These are phyloP conservation scores for Penicillium sp. DNA, from an alignment of 2,329 filamentous ascomycete species.

Conservation along the genomic window DNA sequence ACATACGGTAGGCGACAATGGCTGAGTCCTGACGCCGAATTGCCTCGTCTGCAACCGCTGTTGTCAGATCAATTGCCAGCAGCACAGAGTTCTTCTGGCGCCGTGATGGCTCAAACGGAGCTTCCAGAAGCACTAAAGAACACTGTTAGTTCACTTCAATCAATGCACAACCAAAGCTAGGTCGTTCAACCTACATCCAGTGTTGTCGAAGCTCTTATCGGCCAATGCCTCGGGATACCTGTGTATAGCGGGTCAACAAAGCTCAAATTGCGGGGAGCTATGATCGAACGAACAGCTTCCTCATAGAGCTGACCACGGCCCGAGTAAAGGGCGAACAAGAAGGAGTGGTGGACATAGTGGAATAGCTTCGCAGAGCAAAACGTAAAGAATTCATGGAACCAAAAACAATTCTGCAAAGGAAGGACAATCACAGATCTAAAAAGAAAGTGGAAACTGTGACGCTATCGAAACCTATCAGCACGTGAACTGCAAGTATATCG, in stretches of 20 bases:
- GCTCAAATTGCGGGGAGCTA: conserved; percentile 11
- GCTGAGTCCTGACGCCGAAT: conserved; percentile 73
- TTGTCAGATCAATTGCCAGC: conserved; percentile 87
- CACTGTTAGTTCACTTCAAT: background rate
- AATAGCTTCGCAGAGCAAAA: conserved; percentile 22
- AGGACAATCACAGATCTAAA: background rate
- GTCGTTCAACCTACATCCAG: conserved; percentile 60
- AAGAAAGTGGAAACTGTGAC: conserved; percentile 6
- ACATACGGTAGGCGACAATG: conserved; percentile 83
- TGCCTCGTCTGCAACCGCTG: conserved; percentile 84
- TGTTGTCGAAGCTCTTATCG: conserved; percentile 92
- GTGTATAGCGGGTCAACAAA: conserved; percentile 11
- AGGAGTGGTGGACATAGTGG: conserved; percentile 35
- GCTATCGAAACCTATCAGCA: conserved; percentile 14
- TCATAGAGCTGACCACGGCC: conserved; percentile 76
- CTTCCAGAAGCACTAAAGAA: conserved; percentile 64
- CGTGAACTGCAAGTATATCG: conserved; percentile 4
- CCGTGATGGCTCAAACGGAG: conserved; percentile 59
- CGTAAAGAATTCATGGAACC: conserved; percentile 26
- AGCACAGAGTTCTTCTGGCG: conserved; percentile 68
- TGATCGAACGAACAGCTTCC: conserved; percentile 64
- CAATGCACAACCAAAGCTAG: background rate
- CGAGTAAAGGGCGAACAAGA: conserved; percentile 61
- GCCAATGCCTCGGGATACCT: conserved; percentile 89
- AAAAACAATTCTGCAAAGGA: background rate